A percentile compares a stretch with the other conserved stretches of the same genome.
Conservation (phyloP, 345 rosid species). For the Bruguiera sexangula region DNA sequence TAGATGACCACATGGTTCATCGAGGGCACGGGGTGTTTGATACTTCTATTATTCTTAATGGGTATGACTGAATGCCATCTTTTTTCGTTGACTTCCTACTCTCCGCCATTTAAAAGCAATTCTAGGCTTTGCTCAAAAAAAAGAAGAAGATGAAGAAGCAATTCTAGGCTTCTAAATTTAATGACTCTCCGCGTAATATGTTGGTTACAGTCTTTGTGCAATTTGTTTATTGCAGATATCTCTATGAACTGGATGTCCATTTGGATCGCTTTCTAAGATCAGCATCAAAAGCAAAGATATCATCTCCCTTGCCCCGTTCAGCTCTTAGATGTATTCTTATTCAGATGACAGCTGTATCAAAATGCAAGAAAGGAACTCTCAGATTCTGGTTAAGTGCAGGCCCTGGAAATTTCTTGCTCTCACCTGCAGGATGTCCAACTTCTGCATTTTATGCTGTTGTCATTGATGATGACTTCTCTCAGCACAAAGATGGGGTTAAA, state of each 20-base stretch:
- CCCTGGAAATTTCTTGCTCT: constrained; percentile 66
- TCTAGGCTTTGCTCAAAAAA: not conserved
- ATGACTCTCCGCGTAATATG: too few species aligned
- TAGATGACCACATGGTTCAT: constrained; percentile 81
- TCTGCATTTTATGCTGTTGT: constrained; percentile 71
- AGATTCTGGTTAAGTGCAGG: constrained; percentile 68
- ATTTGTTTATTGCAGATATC: constrained; percentile 31
- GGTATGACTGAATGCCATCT: constrained; percentile 30
- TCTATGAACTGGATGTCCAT: constrained; percentile 65
- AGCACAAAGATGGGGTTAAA: constrained; percentile 54
- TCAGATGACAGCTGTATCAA: constrained; percentile 48
- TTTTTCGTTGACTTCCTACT: not conserved
- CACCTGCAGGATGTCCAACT: constrained; percentile 51
- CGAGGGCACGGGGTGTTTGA: constrained; percentile 74
- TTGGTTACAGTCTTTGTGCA: too few species aligned
- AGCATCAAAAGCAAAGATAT: constrained; percentile 50
- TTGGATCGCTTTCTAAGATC: constrained; percentile 61
- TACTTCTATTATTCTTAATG: constrained; percentile 57
- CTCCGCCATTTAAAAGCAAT: not conserved
- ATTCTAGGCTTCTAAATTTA: not conserved
- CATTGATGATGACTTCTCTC: constrained; percentile 47
- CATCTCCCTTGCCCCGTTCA: constrained; percentile 55
- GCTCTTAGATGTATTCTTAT: constrained; percentile 59
- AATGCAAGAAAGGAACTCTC: constrained; percentile 58
- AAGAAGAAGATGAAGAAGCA: not conserved